Conservation (phyloP, 2,329 filamentous ascomycete genomes). For the Claviceps capensis region DNA sequence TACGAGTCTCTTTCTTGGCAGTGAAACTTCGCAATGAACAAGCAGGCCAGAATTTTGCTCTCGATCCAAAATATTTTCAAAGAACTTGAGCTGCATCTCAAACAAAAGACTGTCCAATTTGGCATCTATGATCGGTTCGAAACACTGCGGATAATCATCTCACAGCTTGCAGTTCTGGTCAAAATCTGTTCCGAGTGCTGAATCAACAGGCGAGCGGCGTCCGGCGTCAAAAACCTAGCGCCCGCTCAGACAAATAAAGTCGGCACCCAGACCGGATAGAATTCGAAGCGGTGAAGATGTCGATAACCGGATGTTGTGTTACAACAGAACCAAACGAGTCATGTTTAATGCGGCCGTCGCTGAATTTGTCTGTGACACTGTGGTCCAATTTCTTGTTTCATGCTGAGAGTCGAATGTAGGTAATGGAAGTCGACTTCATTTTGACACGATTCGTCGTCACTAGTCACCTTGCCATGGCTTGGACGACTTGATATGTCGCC, state of each 20-base stretch:
- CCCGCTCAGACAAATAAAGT: not conserved
- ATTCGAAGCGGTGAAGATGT: conserved; percentile 5
- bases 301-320: conserved; percentile 4
- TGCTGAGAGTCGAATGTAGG: not conserved
- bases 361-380: not conserved
- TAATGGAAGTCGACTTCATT: too few relatives aligned
- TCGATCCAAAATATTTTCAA: not conserved
- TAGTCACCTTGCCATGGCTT: too few relatives aligned
- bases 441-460: too few relatives aligned
- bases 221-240: not conserved
- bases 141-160: not conserved
- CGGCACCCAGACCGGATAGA: conserved; percentile 1
- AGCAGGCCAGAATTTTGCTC: not conserved
- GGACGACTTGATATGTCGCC: too few relatives aligned
- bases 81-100: not conserved
- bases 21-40: not conserved
- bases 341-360: conserved; percentile 1
- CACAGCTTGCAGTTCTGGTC: not conserved
- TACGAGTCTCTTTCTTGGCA: not conserved
- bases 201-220: conserved; percentile 2
- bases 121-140: not conserved
- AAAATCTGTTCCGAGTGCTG: not conserved
- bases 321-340: conserved; percentile 1
- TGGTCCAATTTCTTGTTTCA: not conserved
- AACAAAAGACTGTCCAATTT: not conserved